Conservation (phyloP, 805 yeast genomes). For the Nakazawaea ambrosiae region DNA sequence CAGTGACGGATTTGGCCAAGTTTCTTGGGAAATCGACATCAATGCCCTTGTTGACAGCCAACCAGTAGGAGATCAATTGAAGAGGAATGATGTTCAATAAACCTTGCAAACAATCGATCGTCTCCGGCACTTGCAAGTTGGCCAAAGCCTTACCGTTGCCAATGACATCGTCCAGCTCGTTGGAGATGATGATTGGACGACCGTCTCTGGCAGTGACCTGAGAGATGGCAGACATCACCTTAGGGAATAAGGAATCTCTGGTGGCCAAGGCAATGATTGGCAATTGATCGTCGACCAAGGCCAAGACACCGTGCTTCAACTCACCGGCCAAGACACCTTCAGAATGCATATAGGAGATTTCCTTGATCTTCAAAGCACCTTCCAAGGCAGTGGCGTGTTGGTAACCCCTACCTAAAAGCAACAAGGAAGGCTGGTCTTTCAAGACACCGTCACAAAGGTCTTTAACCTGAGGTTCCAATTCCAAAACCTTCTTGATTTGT, state of each 20-base stretch:
- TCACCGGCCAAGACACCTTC: slow-evolving; percentile 99
- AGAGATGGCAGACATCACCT: slow-evolving; percentile 90
- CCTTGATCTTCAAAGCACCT: slow-evolving; percentile 97
- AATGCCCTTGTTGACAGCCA: slow-evolving; percentile 89
- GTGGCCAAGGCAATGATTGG: slow-evolving; percentile 97
- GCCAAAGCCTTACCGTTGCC: slow-evolving; percentile 51
- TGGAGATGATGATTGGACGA: slow-evolving; percentile 88
- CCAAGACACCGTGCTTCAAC: slow-evolving; percentile 96
- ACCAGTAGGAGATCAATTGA: slow-evolving; percentile 94
- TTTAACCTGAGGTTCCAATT: slow-evolving; percentile 68
- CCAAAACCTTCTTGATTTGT: slow-evolving; percentile 74
- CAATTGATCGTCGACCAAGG: slow-evolving; percentile 86
- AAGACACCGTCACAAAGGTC: slow-evolving; percentile 65
- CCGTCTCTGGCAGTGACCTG: slow-evolving; percentile 98
- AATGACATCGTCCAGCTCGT: slow-evolving; percentile 67
- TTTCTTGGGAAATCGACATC: slow-evolving; percentile 99
- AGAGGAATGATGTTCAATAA: slow-evolving; percentile 88
- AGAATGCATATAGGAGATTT: slow-evolving; percentile 96
- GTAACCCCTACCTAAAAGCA: slow-evolving; percentile 94
- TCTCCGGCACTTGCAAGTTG: slow-evolving; percentile 83
- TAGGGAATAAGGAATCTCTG: slow-evolving; percentile 91
- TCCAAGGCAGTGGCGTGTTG: slow-evolving; percentile 96
- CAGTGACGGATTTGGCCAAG: slow-evolving; percentile 97
- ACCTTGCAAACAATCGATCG: slow-evolving; percentile 98
- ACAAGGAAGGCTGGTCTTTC: slow-evolving; percentile 76